Evolutionary conservation across 2,329 filamentous ascomycete genomes (phyloP), one percentile per base, ranked within the genome.

Genomic region (Blumeria graminis): DNA sequence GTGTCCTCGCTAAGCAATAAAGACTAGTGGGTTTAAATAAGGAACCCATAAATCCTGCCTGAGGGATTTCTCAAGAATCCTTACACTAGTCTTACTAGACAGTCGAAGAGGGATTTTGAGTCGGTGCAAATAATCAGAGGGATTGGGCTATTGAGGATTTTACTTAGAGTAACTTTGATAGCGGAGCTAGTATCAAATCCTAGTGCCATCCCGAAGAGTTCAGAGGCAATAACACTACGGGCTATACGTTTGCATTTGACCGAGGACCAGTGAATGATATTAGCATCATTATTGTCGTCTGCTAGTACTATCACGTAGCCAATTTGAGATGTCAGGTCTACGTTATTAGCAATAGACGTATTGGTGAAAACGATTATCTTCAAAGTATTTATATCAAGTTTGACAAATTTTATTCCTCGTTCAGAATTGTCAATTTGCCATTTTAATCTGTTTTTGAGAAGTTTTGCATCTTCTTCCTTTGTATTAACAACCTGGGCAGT

Each of bases 241-340:
- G 53, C 60, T n/a, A 62, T 56, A 18, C 54, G n/a, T 32, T 57
- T 60, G 16, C 55, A 56, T 35, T 51, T 56, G 13, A 51, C 22
- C 6, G 33, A 56, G 8, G 55, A 51, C 55, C 43, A 56, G 34
- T 56, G 45, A 16, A 51, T 46, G 18, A 56, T 56, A 28, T 56
- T 56, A n/a, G 55, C 55, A n/a, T 56, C 22, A 38, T 51, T 51
- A n/a, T 32, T 14, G 10, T 13, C 13, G 13, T 56, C 45, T 22
- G 33, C 34, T n/a, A 56, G 22, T 32, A 56, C 34, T 6, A 39
- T 51, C 1, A 51, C 34, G 18, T 10, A 52, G 7, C 55, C 55
- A 51, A 56, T 56, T 56, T 41, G 34, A 32, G 45, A 56, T 33
- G 43, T 38, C 13, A 56, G 9, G 11, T 56, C 55, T 6, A 14